phyloP scores from a whole-genome alignment of 2,329 filamentous ascomycete species.

The Calonectria naviculata region DNA sequence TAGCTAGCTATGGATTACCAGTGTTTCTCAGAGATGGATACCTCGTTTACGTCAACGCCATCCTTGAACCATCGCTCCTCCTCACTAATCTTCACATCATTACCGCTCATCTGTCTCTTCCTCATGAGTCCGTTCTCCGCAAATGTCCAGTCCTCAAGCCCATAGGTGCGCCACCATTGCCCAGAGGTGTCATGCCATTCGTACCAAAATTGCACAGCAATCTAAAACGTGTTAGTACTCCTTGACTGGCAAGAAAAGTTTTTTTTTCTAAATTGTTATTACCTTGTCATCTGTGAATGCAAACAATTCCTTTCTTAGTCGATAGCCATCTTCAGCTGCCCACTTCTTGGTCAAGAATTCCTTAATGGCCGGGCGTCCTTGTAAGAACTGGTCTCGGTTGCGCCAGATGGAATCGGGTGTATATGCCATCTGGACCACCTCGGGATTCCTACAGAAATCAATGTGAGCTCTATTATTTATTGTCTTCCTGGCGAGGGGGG shows the following conservation, averaged over 20 bases:
- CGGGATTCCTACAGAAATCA: constrained; percentile 65
- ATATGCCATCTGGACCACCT: constrained; percentile 76
- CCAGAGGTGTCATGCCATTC: constrained; percentile 77
- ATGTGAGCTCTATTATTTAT: too few species aligned
- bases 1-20: constrained; percentile 69
- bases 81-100: constrained; percentile 73
- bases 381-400: constrained; percentile 78
- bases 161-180: constrained; percentile 90
- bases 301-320: constrained; percentile 86
- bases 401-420: constrained; percentile 84
- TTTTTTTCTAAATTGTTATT: neutral
- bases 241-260: too few species aligned
- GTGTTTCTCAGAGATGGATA: constrained; percentile 74
- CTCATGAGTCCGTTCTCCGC: constrained; percentile 76
- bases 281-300: constrained; percentile 76
- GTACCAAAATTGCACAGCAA: constrained; percentile 93
- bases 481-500: neutral
- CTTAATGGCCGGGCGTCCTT: constrained; percentile 75
- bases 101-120: constrained; percentile 82
- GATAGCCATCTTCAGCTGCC: constrained; percentile 77
- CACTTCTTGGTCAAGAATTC: constrained; percentile 79
- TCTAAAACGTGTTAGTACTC: constrained; percentile 50
- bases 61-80: constrained; percentile 77
- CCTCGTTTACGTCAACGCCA: constrained; percentile 74
- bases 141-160: constrained; percentile 85